Base-by-base conservation (phyloP, 352 stramenopile genomes). In the Hyaloperonospora arabidopsidis region DNA sequence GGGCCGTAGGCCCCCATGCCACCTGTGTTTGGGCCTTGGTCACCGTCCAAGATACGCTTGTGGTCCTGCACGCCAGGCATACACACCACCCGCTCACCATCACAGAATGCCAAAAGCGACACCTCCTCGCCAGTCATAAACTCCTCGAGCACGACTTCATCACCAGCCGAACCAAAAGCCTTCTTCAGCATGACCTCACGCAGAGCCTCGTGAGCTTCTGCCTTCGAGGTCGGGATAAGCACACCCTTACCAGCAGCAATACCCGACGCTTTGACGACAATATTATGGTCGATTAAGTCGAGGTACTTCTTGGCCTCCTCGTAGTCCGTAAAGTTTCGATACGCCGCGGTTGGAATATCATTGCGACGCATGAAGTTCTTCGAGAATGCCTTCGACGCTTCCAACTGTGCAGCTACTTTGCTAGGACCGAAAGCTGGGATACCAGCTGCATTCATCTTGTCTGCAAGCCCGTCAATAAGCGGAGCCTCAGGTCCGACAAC, bases 291-390 rank as follows among this genome's bases (percentile, higher is more conserved):
- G 22, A 98, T 83, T 23, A 82, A 87, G 61, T 97, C 75, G 13
- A 99, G 69, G 69, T 98, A 98, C 55, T 73, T 70, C 54, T 86
- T 84, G 19, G 93, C 95, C 19, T 86, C 74, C 5, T 92, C 79
- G 55, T 92, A 92, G 50, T 96, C 79, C 0, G 86, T 98, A 66
- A 99, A 99, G 57, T 90, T 98, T 46, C 84, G 67, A 79, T 98
- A 99, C 51, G 88, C 87, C 17, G 97, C 97, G 29, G 97, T 99
- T 1, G 89, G 96, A 51, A 99, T 99, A 59, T 74, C 68, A 76
- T 98, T 93, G 57, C 97, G 82, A 63, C 93, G 78, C 86, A 99
- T 98, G 57, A 99, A 99, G 61, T 98, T 95, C 83, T 99, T 99
- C 58, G 86, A 93, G 67, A 97, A 97, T 5, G 96, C 92, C 85